Evolutionary conservation across 2,329 filamentous ascomycete genomes (phyloP).

Genomic region (Neopestalotiopsis sp.): DNA sequence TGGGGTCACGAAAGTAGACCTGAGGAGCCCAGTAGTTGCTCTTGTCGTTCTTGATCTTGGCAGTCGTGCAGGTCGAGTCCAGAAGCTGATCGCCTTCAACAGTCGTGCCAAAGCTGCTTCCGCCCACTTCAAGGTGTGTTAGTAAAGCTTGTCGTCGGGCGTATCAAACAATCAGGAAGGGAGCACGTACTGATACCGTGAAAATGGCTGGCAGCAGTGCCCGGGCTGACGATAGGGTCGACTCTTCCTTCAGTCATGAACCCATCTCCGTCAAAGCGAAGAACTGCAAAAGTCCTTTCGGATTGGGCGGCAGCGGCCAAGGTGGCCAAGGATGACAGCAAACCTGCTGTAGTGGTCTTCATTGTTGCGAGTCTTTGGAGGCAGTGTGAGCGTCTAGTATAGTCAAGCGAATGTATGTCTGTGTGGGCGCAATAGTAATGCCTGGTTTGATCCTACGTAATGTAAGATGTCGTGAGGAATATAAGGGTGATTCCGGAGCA

Average conservation of each 20-base stretch:
- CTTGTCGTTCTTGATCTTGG: constrained; percentile 69
- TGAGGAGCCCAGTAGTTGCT: constrained; percentile 80
- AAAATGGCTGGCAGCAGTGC: constrained; percentile 62
- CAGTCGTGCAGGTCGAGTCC: constrained; percentile 72
- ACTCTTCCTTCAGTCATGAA: constrained; percentile 64
- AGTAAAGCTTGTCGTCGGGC: no score
- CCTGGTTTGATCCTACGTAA: no score
- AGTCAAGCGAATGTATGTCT: background rate
- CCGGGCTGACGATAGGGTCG: constrained; percentile 73
- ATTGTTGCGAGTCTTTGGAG: constrained; percentile 2
- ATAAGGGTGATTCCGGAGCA: constrained; percentile 14
- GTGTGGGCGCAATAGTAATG: no score
- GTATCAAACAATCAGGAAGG: no score
- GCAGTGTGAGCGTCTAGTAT: background rate
- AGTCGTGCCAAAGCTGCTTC: constrained; percentile 67
- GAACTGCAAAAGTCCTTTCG: constrained; percentile 66
- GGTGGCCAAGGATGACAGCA: constrained; percentile 36
- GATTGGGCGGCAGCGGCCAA: constrained; percentile 47
- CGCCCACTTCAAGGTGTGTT: constrained; percentile 51
- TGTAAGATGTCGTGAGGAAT: background rate
- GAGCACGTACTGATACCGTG: constrained; percentile 60
- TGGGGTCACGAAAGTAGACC: constrained; percentile 70
- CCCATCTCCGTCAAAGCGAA: constrained; percentile 71
- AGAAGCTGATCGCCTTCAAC: constrained; percentile 65
- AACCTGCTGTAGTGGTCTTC: constrained; percentile 4